Base-by-base conservation (phyloP, 495 filamentous ascomycete genomes). In the Sphaerosporella brunnea region DNA sequence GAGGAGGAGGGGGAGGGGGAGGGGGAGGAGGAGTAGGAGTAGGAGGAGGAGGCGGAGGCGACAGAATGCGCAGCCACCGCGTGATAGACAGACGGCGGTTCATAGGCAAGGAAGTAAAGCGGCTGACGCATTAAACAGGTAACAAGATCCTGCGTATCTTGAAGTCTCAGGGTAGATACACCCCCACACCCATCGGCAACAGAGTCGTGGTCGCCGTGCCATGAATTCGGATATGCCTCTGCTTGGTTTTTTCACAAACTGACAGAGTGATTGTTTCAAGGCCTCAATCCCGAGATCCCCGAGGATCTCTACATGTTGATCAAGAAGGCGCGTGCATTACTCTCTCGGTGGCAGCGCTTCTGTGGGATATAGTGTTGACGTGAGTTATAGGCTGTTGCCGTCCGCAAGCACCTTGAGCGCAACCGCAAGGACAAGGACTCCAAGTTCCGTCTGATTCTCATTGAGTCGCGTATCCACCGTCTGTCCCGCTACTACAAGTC, bases 361-460 rank as follows among this genome's bases (percentile, higher is more conserved):
- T n/a, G n/a, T n/a, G n/a, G n/a, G n/a, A n/a, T n/a, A n/a, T n/a
- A n/a, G n/a, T n/a, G n/a, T n/a, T n/a, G n/a, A n/a, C n/a, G n/a
- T n/a, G n/a, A n/a, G n/a, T n/a, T n/a, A n/a, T 25, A 86, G 84
- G 88, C 88, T 60, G 88, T 95, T 64, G 80, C 88, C 64, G 90
- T 99, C 72, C 90, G 92, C 71, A 99, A 99, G 84, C 92, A 96
- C 72, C 84, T 99, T 57, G 87, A 96, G 76, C 81, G 84, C 69
- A 99, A 99, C 78, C 86, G 90, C 68, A 99, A 99, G 77, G 90
- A 96, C 79, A 92, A 84, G 72, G 90, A 96, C 75, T 79, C 77
- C 75, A 97, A 97, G 75, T 95, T 97, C 82, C 86, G 88, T 64
- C 80, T 99, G 49, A 96, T 99, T 82, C 81, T 99, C 52, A 87